A percentile compares a stretch with the other conserved stretches of the same genome.
Conservation (phyloP, 2,329 filamentous ascomycete species). For the Monosporascus sp. region DNA sequence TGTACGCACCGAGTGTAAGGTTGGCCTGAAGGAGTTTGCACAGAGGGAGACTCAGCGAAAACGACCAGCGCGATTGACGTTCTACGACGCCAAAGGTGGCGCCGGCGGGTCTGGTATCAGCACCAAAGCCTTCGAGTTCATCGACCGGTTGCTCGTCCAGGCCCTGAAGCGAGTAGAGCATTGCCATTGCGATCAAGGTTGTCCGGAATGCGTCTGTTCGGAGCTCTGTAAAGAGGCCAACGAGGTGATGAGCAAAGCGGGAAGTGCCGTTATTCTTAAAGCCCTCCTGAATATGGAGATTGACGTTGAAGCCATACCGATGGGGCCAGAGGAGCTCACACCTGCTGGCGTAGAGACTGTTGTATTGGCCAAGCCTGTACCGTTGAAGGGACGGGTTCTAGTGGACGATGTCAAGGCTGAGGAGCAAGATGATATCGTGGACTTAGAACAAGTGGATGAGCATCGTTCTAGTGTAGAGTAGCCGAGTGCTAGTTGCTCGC, state of each 20-base stretch:
- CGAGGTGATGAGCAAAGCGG: constrained; percentile 89
- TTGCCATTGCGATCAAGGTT: constrained; percentile 75
- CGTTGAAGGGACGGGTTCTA: constrained; percentile 24
- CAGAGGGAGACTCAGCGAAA: constrained; percentile 65
- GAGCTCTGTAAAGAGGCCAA: constrained; percentile 82
- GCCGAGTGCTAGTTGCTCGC: background rate
- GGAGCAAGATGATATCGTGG: constrained; percentile 10
- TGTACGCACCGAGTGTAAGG: constrained; percentile 91
- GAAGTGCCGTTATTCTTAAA: constrained; percentile 75
- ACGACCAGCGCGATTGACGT: constrained; percentile 80
- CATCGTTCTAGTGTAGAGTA: background rate
- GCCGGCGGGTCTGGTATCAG: constrained; percentile 78
- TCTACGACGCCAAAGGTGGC: constrained; percentile 93
- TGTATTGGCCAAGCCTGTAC: constrained; percentile 64
- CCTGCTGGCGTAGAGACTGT: constrained; percentile 78
- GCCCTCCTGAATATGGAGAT: constrained; percentile 70
- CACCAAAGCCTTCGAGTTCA: constrained; percentile 88
- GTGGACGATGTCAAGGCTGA: constrained; percentile 18
- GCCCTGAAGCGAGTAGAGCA: constrained; percentile 70
- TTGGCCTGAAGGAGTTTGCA: constrained; percentile 80
- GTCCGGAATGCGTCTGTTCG: constrained; percentile 83
- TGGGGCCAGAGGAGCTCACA: constrained; percentile 69
- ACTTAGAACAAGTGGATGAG: constrained; percentile 2
- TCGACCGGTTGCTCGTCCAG: constrained; percentile 70
- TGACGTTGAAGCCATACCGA: constrained; percentile 77